Evolutionary conservation across 2,329 filamentous ascomycete species (phyloP).

Genomic region (Anthostomella pinea): DNA sequence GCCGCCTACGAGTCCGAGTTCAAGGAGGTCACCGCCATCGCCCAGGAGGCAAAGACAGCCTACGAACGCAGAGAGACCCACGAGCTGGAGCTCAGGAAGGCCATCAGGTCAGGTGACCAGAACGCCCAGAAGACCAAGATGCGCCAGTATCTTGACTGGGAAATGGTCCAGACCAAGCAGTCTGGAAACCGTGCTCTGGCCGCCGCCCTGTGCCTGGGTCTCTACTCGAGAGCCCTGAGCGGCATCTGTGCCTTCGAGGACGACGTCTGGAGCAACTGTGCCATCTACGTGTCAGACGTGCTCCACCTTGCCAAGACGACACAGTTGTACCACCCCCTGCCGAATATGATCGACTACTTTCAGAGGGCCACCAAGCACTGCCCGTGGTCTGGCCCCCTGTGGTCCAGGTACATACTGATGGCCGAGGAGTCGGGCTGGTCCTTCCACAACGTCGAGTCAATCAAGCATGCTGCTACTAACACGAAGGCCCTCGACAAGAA

Average conservation of each 20-base stretch:
- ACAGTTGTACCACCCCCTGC: conserved; percentile 37
- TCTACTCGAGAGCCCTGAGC: conserved; percentile 76
- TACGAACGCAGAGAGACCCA: conserved; percentile 64
- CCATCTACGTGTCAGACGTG: conserved; percentile 66
- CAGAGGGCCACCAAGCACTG: conserved; percentile 85
- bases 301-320: conserved; percentile 40
- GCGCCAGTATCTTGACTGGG: conserved; percentile 80
- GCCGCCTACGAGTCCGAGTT: conserved; percentile 72
- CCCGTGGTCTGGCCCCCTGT: conserved; percentile 86
- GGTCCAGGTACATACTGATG: conserved; percentile 83
- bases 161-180: conserved; percentile 62
- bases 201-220: conserved; percentile 54
- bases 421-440: conserved; percentile 75
- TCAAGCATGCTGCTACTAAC: conserved; percentile 90
- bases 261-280: conserved; percentile 77
- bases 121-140: conserved; percentile 52
- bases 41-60: conserved; percentile 61
- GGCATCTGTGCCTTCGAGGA: conserved; percentile 70
- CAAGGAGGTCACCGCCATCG: conserved; percentile 62
- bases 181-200: conserved; percentile 43
- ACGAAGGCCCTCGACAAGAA: conserved; percentile 80
- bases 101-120: conserved; percentile 53
- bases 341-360: conserved; percentile 64
- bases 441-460: conserved; percentile 78
- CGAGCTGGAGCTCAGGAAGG: conserved; percentile 63